These are phyloP conservation scores for Paraphoma sp. DNA, from an alignment of 2,329 filamentous ascomycete species.

Conservation along the genomic window DNA sequence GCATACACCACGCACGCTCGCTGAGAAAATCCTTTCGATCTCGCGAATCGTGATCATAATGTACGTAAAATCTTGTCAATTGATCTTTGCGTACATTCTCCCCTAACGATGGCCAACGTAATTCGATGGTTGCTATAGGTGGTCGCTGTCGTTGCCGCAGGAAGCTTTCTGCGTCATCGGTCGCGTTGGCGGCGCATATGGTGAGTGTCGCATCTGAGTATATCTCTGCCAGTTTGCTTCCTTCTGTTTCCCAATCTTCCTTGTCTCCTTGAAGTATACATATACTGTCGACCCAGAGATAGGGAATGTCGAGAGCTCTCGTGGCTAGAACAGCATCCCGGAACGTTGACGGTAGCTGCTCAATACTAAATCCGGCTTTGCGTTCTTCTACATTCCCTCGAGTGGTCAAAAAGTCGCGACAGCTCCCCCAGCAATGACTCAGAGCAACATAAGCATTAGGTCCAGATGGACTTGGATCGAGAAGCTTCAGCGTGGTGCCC, in stretches of 20 bases:
- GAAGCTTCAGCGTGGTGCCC: neutral
- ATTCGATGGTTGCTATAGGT: neutral
- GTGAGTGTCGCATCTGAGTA: constrained; percentile 3
- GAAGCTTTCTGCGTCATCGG: constrained; percentile 3
- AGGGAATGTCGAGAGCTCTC: neutral
- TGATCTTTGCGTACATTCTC: neutral
- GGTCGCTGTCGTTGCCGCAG: neutral
- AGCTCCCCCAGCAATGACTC: constrained; percentile 10
- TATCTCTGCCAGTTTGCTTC: constrained; percentile 5
- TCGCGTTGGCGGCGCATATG: constrained; percentile 6
- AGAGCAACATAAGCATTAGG: neutral
- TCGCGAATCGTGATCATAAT: neutral
- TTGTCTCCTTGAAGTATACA: neutral
- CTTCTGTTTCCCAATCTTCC: constrained; percentile 5
- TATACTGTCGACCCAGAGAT: neutral
- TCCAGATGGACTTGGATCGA: neutral
- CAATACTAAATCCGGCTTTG: constrained; percentile 1
- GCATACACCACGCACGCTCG: neutral
- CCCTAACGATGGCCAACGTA: neutral
- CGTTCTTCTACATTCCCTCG: neutral
- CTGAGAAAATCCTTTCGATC: neutral
- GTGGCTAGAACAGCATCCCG: constrained; percentile 20
- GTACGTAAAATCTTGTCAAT: neutral
- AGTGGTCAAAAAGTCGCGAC: neutral
- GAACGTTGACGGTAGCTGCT: constrained; percentile 19